phyloP scores from a whole-genome alignment of 129 eudicot genomes.

The Calendula officinalis region DNA sequence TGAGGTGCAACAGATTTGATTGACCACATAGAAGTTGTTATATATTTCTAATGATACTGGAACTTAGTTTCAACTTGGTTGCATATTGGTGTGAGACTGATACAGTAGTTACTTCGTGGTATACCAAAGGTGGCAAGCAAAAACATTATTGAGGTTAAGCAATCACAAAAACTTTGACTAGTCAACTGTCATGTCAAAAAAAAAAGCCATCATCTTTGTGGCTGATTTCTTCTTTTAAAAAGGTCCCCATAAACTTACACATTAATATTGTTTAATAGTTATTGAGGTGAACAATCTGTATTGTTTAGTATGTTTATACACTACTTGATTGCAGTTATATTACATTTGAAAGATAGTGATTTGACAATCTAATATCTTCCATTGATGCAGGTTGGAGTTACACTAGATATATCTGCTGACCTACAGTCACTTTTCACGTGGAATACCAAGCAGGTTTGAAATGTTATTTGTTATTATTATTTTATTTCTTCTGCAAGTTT shows the following conservation, averaged over 20 bases:
- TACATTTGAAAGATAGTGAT: not conserved
- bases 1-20: slow-evolving; percentile 4
- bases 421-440: slow-evolving; percentile 87
- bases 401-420: slow-evolving; percentile 76
- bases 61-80: not conserved
- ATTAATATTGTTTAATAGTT: not conserved
- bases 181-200: not conserved
- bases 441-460: slow-evolving; percentile 90
- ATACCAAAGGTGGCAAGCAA: not conserved
- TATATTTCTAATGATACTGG: not conserved
- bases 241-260: not conserved
- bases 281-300: not conserved
- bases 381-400: slow-evolving; percentile 73
- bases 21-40: too few species aligned
- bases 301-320: not conserved
- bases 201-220: not conserved
- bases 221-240: not conserved
- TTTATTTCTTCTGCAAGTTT: slow-evolving; percentile 1
- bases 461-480: not conserved
- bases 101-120: not conserved
- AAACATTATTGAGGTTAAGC: not conserved
- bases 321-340: not conserved
- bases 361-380: slow-evolving; percentile 3
- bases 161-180: not conserved
- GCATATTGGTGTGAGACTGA: slow-evolving; percentile 12